These are phyloP conservation scores for Clarireedia monteithiana DNA, from an alignment of 2,329 filamentous ascomycete genomes.

Conservation along the genomic window DNA sequence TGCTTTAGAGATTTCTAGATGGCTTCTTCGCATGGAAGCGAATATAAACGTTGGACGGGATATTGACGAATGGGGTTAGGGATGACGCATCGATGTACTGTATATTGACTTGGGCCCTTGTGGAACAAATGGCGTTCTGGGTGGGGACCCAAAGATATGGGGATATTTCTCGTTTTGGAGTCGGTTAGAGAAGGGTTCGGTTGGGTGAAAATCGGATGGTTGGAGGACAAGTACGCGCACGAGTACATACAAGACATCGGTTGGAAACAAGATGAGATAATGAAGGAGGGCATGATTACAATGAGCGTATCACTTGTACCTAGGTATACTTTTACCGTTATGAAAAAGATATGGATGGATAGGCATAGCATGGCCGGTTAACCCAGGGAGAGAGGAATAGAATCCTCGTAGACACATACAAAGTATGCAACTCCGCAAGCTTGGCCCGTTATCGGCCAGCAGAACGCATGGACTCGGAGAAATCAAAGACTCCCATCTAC, in stretches of 20 bases:
- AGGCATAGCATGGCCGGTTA: too few species aligned
- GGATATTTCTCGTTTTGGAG: too few species aligned
- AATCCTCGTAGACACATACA: neutral
- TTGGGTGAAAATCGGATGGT: neutral
- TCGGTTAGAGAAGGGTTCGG: too few species aligned
- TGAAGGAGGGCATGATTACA: neutral
- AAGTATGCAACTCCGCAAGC: neutral
- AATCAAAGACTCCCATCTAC: too few species aligned
- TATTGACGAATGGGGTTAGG: neutral
- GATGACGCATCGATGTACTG: neutral
- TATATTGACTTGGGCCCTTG: constrained; percentile 1
- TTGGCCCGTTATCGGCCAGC: too few species aligned
- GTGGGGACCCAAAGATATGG: neutral
- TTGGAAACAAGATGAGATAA: neutral
- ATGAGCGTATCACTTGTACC: too few species aligned
- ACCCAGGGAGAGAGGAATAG: neutral
- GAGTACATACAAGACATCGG: neutral
- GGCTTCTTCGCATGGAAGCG: constrained; percentile 2
- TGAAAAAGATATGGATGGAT: neutral
- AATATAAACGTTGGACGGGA: neutral
- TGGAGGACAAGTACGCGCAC: neutral
- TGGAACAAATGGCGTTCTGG: constrained; percentile 8
- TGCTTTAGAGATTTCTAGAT: constrained; percentile 63
- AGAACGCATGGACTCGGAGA: neutral
- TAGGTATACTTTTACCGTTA: neutral